phyloP scores from a whole-genome alignment of 495 filamentous ascomycete genomes.

The Neurospora sublineolata region DNA sequence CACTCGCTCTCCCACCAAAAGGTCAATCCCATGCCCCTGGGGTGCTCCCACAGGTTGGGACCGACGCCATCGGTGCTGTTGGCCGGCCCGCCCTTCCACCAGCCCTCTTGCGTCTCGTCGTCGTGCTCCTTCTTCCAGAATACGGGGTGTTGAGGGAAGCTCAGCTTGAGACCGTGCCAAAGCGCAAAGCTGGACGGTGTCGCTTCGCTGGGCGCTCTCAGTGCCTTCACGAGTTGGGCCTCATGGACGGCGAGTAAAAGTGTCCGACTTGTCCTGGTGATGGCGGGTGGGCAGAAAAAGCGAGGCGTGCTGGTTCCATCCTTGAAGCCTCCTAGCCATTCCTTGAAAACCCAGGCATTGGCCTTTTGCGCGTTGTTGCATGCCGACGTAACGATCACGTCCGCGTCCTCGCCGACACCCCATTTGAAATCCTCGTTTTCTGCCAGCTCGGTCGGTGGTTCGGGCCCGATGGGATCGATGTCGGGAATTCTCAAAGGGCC shows the following conservation, averaged over 20 bases:
- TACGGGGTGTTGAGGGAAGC: conserved; percentile 25
- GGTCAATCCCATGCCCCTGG: conserved; percentile 14
- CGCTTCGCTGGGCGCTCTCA: conserved; percentile 26
- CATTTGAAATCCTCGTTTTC: conserved; percentile 39
- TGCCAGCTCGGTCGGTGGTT: conserved; percentile 30
- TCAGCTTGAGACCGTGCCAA: conserved; percentile 32
- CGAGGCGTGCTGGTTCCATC: conserved; percentile 14
- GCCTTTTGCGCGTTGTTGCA: conserved; percentile 37
- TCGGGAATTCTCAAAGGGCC: conserved; percentile 41
- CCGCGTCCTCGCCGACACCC: conserved; percentile 51
- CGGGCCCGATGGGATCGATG: conserved; percentile 36
- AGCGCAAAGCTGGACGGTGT: conserved; percentile 28
- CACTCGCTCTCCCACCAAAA: conserved; percentile 26
- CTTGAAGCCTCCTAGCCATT: conserved; percentile 30
- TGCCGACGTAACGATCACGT: conserved; percentile 40
- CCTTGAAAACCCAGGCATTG: conserved; percentile 38
- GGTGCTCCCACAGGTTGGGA: conserved; percentile 12
- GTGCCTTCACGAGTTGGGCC: conserved; percentile 15
- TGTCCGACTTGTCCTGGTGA: conserved; percentile 16
- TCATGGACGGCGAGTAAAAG: conserved; percentile 21
- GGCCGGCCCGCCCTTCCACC: conserved; percentile 27
- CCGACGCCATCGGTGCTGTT: conserved; percentile 16
- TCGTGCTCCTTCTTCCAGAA: conserved; percentile 16
- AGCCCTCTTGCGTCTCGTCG: conserved; percentile 7
- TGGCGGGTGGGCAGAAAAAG: conserved; percentile 26